Conservation (phyloP, 371 early-diverging fungal genomes). For the Syncephalastrum monosporum region DNA sequence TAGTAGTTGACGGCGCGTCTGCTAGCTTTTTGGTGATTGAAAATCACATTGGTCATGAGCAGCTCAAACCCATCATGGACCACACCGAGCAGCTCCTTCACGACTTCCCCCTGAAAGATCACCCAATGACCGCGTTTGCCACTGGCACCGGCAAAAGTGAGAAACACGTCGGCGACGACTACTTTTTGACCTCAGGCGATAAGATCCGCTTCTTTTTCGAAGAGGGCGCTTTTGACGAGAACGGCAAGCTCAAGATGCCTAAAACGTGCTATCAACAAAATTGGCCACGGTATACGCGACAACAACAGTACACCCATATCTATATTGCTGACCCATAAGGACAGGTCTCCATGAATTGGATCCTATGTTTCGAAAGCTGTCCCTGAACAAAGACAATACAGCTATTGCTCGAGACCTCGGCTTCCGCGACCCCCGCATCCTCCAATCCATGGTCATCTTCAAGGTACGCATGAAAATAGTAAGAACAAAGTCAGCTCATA, state of each 20-base stretch:
- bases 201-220: slow-evolving; percentile 90
- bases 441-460: slow-evolving; percentile 93
- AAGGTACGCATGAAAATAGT: slow-evolving; percentile 47
- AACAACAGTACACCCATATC: background rate
- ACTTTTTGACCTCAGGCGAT: slow-evolving; percentile 84
- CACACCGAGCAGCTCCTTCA: slow-evolving; percentile 63
- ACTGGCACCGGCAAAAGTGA: slow-evolving; percentile 62
- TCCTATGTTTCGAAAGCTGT: slow-evolving; percentile 67
- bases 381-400: slow-evolving; percentile 52
- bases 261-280: slow-evolving; percentile 85
- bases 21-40: slow-evolving; percentile 69
- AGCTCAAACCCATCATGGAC: slow-evolving; percentile 48
- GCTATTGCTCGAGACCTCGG: slow-evolving; percentile 63
- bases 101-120: slow-evolving; percentile 66
- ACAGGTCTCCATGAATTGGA: slow-evolving; percentile 77
- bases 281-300: slow-evolving; percentile 76
- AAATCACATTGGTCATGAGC: slow-evolving; percentile 59
- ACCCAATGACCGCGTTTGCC: slow-evolving; percentile 80
- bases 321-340: background rate
- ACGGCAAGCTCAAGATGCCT: slow-evolving; percentile 61
- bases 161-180: slow-evolving; percentile 83
- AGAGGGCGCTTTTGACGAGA: slow-evolving; percentile 73
- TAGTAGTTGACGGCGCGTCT: background rate
- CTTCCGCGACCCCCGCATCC: slow-evolving; percentile 68
- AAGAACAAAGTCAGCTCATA: background rate